phyloP scores from a whole-genome alignment of 2,329 filamentous ascomycete genomes.

The Lachnellula occidentalis region DNA sequence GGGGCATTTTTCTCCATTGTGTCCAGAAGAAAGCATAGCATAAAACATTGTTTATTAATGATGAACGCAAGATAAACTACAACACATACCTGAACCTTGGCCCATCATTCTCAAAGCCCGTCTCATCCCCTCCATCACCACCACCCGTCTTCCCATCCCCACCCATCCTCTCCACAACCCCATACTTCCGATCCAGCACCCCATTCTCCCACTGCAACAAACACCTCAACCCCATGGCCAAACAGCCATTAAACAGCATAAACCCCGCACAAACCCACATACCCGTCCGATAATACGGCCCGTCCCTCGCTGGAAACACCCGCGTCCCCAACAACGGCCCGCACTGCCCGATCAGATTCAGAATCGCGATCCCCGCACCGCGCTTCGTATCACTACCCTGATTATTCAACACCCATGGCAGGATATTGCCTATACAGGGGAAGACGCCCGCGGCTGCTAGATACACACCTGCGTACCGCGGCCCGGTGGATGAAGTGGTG shows the following conservation, averaged over 20 bases:
- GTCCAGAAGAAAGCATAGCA: no score
- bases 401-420: constrained; percentile 67
- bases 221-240: constrained; percentile 48
- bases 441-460: constrained; percentile 58
- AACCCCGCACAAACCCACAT: constrained; percentile 56
- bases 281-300: constrained; percentile 47
- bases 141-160: background rate
- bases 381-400: constrained; percentile 64
- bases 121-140: background rate
- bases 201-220: constrained; percentile 56
- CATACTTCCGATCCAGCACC: constrained; percentile 45
- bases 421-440: constrained; percentile 62
- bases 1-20: no score
- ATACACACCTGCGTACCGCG: constrained; percentile 44
- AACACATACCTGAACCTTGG: constrained; percentile 24
- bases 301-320: constrained; percentile 48
- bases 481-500: constrained; percentile 39
- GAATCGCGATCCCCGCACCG: constrained; percentile 59
- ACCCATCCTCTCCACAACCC: constrained; percentile 9
- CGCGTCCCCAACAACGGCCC: constrained; percentile 59
- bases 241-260: constrained; percentile 51
- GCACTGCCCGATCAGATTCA: constrained; percentile 62
- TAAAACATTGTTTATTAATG: no score
- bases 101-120: constrained; percentile 25
- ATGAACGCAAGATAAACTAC: constrained; percentile 1